Evolutionary conservation across 2,329 filamentous ascomycete species (phyloP), one percentile per base, ranked within the genome.

Genomic region (Colletotrichum incanum): DNA sequence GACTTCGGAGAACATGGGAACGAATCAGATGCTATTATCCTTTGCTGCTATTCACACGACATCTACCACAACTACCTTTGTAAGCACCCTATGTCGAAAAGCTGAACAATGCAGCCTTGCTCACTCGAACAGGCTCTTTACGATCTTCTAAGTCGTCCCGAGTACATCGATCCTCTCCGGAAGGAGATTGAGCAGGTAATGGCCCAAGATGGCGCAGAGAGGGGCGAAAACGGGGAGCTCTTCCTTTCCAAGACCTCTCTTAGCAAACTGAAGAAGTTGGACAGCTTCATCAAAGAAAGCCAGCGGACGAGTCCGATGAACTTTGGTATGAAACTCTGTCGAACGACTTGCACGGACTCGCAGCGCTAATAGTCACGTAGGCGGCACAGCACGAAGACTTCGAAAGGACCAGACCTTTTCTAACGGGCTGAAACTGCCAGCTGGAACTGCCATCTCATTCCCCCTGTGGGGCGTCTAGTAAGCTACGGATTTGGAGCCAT

Each of bases 21-120:
- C 47, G 2, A 47, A 61, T 5, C 69, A 72, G 52, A 72, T 72
- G 65, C 3, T 72, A 37, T 20, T 72, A 39, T 72, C 69, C 1
- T 72, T 69, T 50, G 82, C 81, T 6, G 82, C 84, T 8, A 83
- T 85, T 31, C 84, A 86, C 75, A 85, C 82, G 7, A 85, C 84
- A 0, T 81, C 81, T 2, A 58, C n/a, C 0, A 72, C 69, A 0
- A 52, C 65, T 3, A 72, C 69, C 0, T 54, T 63, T 11, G 81
- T 84, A 61, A 59, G 78, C 14, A 28, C 79, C n/a, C 1, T 20
- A 9, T 0, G 2, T 20, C 20, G 1, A 78, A 78, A 4, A 23
- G 20, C 8, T 12, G 8, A 9, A 23, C 18, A 7, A 5, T 18
- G 26, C 54, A 26, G 49, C 3, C 2, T 45, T 39, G 23, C 23